These are phyloP conservation scores for Persicaria maculosa DNA, from an alignment of 148 eudicot genomes.

Conservation along the genomic window DNA sequence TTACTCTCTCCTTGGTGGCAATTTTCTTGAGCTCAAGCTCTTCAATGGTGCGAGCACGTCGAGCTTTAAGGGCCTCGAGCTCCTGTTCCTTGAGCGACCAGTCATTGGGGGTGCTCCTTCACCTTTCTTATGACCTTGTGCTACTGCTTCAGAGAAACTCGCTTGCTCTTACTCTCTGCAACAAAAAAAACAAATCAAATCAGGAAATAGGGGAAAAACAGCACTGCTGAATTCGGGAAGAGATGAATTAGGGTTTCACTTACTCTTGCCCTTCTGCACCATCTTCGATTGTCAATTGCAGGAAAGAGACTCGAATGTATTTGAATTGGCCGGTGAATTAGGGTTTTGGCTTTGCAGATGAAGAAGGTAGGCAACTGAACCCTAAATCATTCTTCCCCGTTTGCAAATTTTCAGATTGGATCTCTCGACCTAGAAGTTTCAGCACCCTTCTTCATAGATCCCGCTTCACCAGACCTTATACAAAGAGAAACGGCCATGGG, in stretches of 20 bases:
- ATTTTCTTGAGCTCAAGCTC: constrained; percentile 87
- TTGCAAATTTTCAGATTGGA: too few relatives aligned
- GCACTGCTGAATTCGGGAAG: too few relatives aligned
- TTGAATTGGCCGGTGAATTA: too few relatives aligned
- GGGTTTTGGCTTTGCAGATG: too few relatives aligned
- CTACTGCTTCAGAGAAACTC: constrained; percentile 65
- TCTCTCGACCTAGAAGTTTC: too few relatives aligned
- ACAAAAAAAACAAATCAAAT: neutral
- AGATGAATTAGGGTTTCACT: neutral
- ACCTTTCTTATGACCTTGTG: constrained; percentile 74
- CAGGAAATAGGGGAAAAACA: neutral
- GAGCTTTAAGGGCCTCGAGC: constrained; percentile 74
- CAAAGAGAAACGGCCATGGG: too few relatives aligned
- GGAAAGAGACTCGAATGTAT: neutral
- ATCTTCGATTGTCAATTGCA: constrained; percentile 17
- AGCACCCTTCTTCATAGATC: too few relatives aligned
- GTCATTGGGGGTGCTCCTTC: constrained; percentile 95
- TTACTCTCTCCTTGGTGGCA: constrained; percentile 90
- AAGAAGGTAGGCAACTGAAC: too few relatives aligned
- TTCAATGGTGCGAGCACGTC: constrained; percentile 62
- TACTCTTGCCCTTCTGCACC: constrained; percentile 85
- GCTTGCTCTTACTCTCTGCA: constrained; percentile 92
- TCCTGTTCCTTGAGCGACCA: constrained; percentile 98
- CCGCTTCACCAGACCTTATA: too few relatives aligned
- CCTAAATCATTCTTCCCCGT: too few relatives aligned